Evolutionary conservation across 305 asterid species (phyloP).

Genomic region (Striga hermonthica): DNA sequence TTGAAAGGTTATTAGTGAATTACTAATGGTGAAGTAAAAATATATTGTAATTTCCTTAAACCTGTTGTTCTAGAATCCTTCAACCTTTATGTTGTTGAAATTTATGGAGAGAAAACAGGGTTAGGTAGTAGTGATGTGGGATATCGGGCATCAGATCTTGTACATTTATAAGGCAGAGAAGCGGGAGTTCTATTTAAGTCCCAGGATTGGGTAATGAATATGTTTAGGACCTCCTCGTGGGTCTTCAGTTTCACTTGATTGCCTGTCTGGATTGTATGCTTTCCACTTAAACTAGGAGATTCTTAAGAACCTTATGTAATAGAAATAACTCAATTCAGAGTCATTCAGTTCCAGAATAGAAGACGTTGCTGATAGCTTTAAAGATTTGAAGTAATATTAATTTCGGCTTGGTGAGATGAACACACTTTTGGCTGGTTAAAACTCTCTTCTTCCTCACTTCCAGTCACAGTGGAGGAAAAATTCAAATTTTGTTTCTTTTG

Average conservation of each 20-base stretch:
- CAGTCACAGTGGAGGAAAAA: constrained; percentile 22
- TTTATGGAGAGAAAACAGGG: constrained; percentile 19
- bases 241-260: constrained; percentile 18
- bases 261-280: constrained; percentile 10
- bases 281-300: not conserved
- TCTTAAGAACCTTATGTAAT: not conserved
- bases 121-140: constrained; percentile 14
- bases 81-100: constrained; percentile 22
- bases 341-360: not conserved
- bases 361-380: not conserved
- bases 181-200: not conserved
- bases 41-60: constrained; percentile 18
- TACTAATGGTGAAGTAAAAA: constrained; percentile 8
- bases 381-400: not conserved
- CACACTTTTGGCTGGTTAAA: constrained; percentile 26
- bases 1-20: constrained; percentile 14
- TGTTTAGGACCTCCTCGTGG: constrained; percentile 25
- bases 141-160: constrained; percentile 13
- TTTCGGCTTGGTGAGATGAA: not conserved
- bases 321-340: not conserved
- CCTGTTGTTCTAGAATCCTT: constrained; percentile 24
- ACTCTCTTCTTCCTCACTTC: constrained; percentile 19
- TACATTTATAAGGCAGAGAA: constrained; percentile 23
- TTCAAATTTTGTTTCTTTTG: constrained; percentile 7
- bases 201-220: constrained; percentile 23